Percentiles rank a stretch among this genome's conserved stretches.
phyloP scores from a whole-genome alignment of 768 basidiomycete species.

The Lentinus tigrinus region DNA sequence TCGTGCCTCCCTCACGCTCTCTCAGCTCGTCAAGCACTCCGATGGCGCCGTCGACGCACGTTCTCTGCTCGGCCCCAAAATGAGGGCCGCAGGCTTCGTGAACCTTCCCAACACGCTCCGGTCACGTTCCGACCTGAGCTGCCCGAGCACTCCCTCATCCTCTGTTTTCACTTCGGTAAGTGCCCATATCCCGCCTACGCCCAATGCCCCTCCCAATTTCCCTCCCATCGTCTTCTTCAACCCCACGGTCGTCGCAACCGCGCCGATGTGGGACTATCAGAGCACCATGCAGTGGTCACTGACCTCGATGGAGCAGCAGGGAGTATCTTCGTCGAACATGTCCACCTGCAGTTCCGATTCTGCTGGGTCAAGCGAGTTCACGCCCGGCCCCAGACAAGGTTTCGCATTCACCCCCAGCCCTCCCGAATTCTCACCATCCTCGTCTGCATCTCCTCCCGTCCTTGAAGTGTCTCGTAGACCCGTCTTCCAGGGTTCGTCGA shows the following conservation, averaged over 20 bases:
- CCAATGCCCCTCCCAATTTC: slow-evolving; percentile 26
- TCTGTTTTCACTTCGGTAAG: slow-evolving; percentile 4
- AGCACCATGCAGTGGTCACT: slow-evolving; percentile 1
- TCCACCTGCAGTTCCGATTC: neutral
- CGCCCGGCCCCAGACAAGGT: neutral
- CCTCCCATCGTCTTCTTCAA: slow-evolving; percentile 27
- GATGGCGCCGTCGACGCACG: slow-evolving; percentile 28
- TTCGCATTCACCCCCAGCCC: neutral
- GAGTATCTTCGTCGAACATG: neutral
- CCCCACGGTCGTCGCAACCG: slow-evolving; percentile 10
- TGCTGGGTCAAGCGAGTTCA: neutral
- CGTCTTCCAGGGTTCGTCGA: neutral
- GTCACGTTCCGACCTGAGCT: slow-evolving; percentile 1
- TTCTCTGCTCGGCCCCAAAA: slow-evolving; percentile 25
- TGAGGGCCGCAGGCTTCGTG: slow-evolving; percentile 30
- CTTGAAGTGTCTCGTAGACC: neutral
- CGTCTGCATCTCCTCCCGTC: neutral
- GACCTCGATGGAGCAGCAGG: neutral
- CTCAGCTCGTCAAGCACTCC: slow-evolving; percentile 26
- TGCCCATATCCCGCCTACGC: slow-evolving; percentile 19
- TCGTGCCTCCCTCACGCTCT: slow-evolving; percentile 16
- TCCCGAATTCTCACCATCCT: too few species aligned
- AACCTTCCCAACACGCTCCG: slow-evolving; percentile 21
- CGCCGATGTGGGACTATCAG: slow-evolving; percentile 27
- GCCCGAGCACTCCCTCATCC: neutral